phyloP scores from a whole-genome alignment of 2,329 filamentous ascomycete genomes.

The Ciborinia camelliae region DNA sequence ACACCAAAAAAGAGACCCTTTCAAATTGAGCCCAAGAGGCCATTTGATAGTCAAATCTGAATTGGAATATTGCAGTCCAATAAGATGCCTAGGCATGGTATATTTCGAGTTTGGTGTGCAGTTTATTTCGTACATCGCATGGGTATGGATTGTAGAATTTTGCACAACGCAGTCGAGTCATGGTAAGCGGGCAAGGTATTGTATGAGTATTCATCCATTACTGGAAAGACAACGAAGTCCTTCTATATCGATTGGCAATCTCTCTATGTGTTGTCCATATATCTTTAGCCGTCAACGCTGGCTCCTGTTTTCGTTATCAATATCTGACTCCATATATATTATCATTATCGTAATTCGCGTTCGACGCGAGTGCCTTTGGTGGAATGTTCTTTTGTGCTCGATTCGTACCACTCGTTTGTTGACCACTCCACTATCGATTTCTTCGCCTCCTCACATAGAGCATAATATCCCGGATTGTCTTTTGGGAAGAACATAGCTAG shows the following conservation, averaged over 20 bases:
- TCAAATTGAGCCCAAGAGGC: too few species aligned
- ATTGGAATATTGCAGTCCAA: too few species aligned
- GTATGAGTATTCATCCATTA: slow-evolving; percentile 2
- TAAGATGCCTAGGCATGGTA: too few species aligned
- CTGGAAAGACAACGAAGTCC: neutral
- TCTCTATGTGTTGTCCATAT: neutral
- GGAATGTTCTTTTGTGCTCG: slow-evolving; percentile 38
- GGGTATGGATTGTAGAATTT: neutral
- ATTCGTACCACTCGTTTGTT: slow-evolving; percentile 63
- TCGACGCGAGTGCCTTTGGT: neutral
- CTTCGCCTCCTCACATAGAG: slow-evolving; percentile 62
- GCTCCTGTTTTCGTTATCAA: neutral
- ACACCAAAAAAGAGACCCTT: too few species aligned
- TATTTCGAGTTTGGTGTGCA: too few species aligned
- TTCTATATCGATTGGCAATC: slow-evolving; percentile 1
- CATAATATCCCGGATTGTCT: slow-evolving; percentile 70
- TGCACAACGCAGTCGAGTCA: neutral
- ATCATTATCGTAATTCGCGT: slow-evolving; percentile 12
- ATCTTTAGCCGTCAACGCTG: neutral
- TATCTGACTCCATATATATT: neutral
- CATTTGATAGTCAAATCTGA: too few species aligned
- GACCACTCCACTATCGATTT: slow-evolving; percentile 64
- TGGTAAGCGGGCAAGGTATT: neutral
- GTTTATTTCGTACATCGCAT: too few species aligned
- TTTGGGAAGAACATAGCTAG: slow-evolving; percentile 69